Evolutionary conservation across 2,329 filamentous ascomycete genomes (phyloP).

Genomic region (Fusarium sp.): DNA sequence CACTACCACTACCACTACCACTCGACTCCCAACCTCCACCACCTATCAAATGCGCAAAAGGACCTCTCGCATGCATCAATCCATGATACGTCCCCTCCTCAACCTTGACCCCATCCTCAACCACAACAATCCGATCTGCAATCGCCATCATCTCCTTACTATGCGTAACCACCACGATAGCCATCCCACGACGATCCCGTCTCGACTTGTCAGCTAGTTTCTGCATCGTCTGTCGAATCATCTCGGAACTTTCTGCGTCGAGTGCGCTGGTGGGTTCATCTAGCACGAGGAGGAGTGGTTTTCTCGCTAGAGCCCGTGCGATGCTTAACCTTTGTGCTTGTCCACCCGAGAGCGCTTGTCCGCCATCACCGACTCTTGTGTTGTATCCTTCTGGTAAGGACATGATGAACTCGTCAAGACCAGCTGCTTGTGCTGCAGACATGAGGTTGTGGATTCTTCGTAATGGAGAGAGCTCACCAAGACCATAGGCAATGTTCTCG

Average conservation of each 20-base stretch:
- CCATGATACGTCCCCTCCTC: conserved; percentile 74
- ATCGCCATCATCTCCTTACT: conserved; percentile 86
- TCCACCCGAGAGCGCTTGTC: conserved; percentile 78
- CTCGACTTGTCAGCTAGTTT: conserved; percentile 56
- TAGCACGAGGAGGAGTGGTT: conserved; percentile 78
- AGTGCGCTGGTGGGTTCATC: conserved; percentile 90
- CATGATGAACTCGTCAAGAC: conserved; percentile 80
- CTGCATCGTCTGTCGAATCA: conserved; percentile 71
- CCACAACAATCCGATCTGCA: conserved; percentile 77
- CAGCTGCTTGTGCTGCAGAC: conserved; percentile 65
- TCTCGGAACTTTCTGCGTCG: conserved; percentile 73
- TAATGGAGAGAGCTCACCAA: conserved; percentile 65
- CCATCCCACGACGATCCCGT: conserved; percentile 57
- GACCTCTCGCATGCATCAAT: conserved; percentile 58
- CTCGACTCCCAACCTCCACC: conserved; percentile 37
- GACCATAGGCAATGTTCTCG: conserved; percentile 86
- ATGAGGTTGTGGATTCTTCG: conserved; percentile 58
- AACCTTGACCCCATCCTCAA: conserved; percentile 74
- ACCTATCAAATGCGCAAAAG: conserved; percentile 61
- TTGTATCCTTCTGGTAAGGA: conserved; percentile 70
- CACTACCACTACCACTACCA: neutral
- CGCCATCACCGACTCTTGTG: conserved; percentile 81
- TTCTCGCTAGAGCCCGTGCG: conserved; percentile 78
- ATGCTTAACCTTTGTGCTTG: conserved; percentile 86
- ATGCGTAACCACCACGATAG: conserved; percentile 86